Base-by-base conservation (phyloP, 2,329 filamentous ascomycete species). In the Fusarium sp. region DNA sequence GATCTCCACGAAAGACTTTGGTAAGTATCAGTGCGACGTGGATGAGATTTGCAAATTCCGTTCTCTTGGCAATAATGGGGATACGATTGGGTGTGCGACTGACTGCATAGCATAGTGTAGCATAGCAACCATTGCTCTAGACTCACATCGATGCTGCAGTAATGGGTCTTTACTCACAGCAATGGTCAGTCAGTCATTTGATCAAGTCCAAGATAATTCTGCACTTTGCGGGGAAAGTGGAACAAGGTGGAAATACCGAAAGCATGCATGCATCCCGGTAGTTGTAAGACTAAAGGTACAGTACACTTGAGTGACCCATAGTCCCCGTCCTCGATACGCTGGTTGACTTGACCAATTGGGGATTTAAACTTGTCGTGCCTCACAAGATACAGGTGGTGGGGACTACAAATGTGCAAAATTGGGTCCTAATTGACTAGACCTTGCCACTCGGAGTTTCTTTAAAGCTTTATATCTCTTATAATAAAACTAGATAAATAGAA, bases 51-150 rank as follows among this genome's bases (percentile, higher is more conserved):
- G 3, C 6, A 4, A 10, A n/a, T n/a, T 32, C 3, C 8, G 2
- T 9, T 11, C 3, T n/a, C n/a, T 26, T 32, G 3, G 4, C 5
- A 15, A 17, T 6, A 13, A 1, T 15, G 2, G 1, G 3, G 9
- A 40, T 26, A 10, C 1, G 7, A 3, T 12, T 13, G 6, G 12
- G 18, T 12, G 10, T 9, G 9, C 30, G 32, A 49, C 46, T 49
- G n/a, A 23, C 41, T 44, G 23, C 41, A 44, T 44, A 44, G 41
- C 23, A 44, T 44, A 44, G 2, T 9, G 14, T 6, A 20, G 27
- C 3, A 53, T 12, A 14, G 44, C 17, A 32, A 27, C 18, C 7
- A 30, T 40, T 52, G 18, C 23, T 52, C 33, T 11, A 30, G 17
- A 52, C 10, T 38, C 6, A 11, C 13, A 38, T 52, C 17, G 11